phyloP scores from a whole-genome alignment of 768 basidiomycete genomes.

The Suillus variegatus region DNA sequence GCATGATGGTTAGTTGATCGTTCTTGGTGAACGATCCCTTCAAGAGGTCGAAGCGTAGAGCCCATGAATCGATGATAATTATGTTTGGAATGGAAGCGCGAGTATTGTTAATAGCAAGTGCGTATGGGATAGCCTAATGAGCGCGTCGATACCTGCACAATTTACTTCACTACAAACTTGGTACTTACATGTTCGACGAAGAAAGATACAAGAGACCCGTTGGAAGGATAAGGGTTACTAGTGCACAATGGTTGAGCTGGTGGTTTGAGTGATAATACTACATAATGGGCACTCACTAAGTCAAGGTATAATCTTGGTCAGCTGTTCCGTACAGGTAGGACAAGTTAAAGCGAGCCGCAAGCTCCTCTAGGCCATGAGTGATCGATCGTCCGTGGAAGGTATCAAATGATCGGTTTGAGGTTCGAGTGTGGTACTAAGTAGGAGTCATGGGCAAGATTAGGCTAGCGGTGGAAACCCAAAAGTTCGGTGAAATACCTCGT shows the following conservation, averaged over 20 bases:
- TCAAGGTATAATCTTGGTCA: constrained; percentile 73
- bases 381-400: constrained; percentile 55
- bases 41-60: constrained; percentile 66
- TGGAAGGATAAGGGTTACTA: constrained; percentile 65
- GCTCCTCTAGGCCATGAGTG: constrained; percentile 51
- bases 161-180: background rate
- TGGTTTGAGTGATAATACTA: background rate
- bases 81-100: constrained; percentile 61
- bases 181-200: constrained; percentile 48
- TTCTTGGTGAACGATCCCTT: constrained; percentile 75
- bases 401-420: constrained; percentile 55
- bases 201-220: constrained; percentile 58
- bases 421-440: constrained; percentile 63
- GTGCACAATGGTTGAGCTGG: background rate
- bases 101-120: constrained; percentile 62
- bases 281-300: constrained; percentile 42
- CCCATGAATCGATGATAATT: constrained; percentile 65
- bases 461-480: background rate
- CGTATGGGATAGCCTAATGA: constrained; percentile 51
- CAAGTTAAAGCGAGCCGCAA: constrained; percentile 64
- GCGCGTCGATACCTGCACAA: background rate
- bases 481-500: constrained; percentile 46
- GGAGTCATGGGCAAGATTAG: constrained; percentile 5
- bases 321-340: constrained; percentile 65
- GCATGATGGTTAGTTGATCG: constrained; percentile 75